phyloP scores from a whole-genome alignment of 2,329 filamentous ascomycete genomes.

The Blastomyces silverae region DNA sequence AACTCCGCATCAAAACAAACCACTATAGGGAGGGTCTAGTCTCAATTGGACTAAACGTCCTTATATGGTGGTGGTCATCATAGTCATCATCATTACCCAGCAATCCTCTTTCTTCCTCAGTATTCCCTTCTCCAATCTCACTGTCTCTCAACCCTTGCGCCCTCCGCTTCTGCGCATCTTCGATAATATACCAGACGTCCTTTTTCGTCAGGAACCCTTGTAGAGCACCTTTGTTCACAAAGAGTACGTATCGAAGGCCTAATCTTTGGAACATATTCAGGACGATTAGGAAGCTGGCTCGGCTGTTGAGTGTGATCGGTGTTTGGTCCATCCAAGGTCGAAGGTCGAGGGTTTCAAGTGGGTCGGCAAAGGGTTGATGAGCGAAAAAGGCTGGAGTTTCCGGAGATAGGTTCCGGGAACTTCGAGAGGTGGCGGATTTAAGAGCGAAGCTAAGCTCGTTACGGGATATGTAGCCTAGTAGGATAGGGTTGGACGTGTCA shows the following conservation, averaged over 20 bases:
- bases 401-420: constrained; percentile 48
- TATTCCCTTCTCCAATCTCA: constrained; percentile 25
- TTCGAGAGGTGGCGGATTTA: constrained; percentile 50
- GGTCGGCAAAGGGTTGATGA: constrained; percentile 74
- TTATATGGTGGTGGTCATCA: constrained; percentile 9
- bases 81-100: constrained; percentile 28
- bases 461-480: constrained; percentile 90
- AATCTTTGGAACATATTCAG: constrained; percentile 92
- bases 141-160: constrained; percentile 28
- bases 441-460: constrained; percentile 82
- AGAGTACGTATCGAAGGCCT: constrained; percentile 81
- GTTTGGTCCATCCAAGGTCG: constrained; percentile 99
- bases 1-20: constrained; percentile 9
- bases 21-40: constrained; percentile 16
- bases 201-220: constrained; percentile 92
- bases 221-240: constrained; percentile 72
- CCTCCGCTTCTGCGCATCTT: constrained; percentile 56
- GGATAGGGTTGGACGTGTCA: constrained; percentile 65
- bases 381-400: constrained; percentile 78
- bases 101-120: constrained; percentile 35
- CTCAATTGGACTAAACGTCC: constrained; percentile 16
- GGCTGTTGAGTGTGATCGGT: constrained; percentile 77
- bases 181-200: constrained; percentile 89
- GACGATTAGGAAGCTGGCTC: constrained; percentile 72
- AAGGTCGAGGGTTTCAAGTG: constrained; percentile 71